Conservation (phyloP, 1,284 basidiomycete genomes). For the Agroathelia rolfsii region DNA sequence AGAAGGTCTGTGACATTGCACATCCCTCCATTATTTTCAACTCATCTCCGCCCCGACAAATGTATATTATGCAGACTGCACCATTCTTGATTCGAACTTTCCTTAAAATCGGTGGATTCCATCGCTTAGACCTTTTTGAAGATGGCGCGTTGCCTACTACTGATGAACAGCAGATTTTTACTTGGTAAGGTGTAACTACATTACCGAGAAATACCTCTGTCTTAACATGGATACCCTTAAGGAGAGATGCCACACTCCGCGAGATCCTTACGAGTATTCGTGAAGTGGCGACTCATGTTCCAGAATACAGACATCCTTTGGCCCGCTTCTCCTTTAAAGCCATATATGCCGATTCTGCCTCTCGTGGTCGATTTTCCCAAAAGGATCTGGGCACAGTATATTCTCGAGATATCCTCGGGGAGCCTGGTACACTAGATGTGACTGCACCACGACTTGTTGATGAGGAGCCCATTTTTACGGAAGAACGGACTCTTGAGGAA, state of each 20-base stretch:
- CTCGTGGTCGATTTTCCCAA: slow-evolving; percentile 55
- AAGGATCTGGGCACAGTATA: slow-evolving; percentile 74
- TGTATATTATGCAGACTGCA: slow-evolving; percentile 38
- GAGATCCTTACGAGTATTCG: slow-evolving; percentile 69
- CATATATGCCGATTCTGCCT: slow-evolving; percentile 61
- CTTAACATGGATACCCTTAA: slow-evolving; percentile 17
- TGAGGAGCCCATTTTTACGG: slow-evolving; percentile 39
- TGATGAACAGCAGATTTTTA: slow-evolving; percentile 71
- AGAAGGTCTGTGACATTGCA: slow-evolving; percentile 28
- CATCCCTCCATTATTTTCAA: not conserved
- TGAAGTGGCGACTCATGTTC: slow-evolving; percentile 47
- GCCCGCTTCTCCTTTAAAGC: slow-evolving; percentile 70
- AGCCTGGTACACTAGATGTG: slow-evolving; percentile 48
- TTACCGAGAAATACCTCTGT: not conserved
- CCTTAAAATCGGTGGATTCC: slow-evolving; percentile 68
- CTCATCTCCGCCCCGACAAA: slow-evolving; percentile 9
- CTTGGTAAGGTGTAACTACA: slow-evolving; percentile 40
- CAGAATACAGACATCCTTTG: slow-evolving; percentile 67
- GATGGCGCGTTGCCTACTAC: slow-evolving; percentile 62
- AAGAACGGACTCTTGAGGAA: slow-evolving; percentile 64
- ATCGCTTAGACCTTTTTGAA: slow-evolving; percentile 60
- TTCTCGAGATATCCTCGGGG: slow-evolving; percentile 71
- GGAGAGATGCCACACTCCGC: slow-evolving; percentile 70
- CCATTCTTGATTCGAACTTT: slow-evolving; percentile 76
- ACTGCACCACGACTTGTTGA: slow-evolving; percentile 50